Evolutionary conservation across 495 filamentous ascomycete species (phyloP).

Genomic region (Usnea hakonensis): DNA sequence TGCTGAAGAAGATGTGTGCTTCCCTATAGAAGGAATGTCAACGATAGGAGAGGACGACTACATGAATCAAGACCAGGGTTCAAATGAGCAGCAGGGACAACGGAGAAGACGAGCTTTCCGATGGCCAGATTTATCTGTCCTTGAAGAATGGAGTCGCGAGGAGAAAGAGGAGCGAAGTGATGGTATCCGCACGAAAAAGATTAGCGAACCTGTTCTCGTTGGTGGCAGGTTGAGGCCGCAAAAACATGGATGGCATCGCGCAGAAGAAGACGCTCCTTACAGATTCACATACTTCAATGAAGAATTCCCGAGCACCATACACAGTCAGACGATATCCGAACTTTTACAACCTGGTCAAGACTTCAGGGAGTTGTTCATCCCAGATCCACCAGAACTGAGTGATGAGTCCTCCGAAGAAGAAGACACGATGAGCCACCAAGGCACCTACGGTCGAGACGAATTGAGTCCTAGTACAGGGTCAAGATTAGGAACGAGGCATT

Average conservation of each 20-base stretch:
- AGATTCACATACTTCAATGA: constrained; percentile 99
- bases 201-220: constrained; percentile 86
- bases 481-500: constrained; percentile 22
- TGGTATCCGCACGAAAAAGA: constrained; percentile 80
- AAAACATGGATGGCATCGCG: constrained; percentile 70
- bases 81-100: constrained; percentile 32
- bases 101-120: constrained; percentile 47
- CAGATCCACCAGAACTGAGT: constrained; percentile 56
- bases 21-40: constrained; percentile 69
- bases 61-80: constrained; percentile 34
- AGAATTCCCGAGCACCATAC: constrained; percentile 86
- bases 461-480: constrained; percentile 22
- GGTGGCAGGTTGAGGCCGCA: constrained; percentile 80
- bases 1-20: constrained; percentile 87
- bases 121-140: constrained; percentile 64
- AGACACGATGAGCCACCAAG: constrained; percentile 31
- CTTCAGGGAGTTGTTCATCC: constrained; percentile 81
- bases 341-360: constrained; percentile 73
- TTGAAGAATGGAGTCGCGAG: constrained; percentile 85
- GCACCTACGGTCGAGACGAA: constrained; percentile 30
- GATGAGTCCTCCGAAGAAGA: constrained; percentile 58
- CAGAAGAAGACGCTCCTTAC: constrained; percentile 86
- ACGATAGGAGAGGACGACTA: constrained; percentile 73
- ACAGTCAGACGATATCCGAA: constrained; percentile 89
- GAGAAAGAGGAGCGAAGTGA: constrained; percentile 89